Evolutionary conservation across 129 eudicot species (phyloP), one percentile per base, ranked within the genome.

Genomic region (Chrysanthemum seticuspe): DNA sequence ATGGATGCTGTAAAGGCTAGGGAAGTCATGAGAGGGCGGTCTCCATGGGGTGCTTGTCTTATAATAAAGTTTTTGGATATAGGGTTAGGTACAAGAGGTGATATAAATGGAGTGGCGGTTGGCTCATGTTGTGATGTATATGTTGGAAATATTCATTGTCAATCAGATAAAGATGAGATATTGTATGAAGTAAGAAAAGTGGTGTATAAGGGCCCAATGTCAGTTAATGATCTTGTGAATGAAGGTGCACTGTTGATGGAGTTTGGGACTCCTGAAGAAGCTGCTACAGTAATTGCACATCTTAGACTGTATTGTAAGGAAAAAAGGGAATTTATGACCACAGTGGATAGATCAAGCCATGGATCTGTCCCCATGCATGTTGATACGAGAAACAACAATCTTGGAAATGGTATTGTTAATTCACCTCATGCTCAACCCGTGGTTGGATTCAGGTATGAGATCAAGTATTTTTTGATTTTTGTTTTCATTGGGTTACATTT

Each of bases 201-300:
- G 23, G 54, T 83, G 69, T 76, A 72, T 52, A 84, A 75, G 68
- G 90, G 88, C 57, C 97, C 99, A 40, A 83, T 87, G 51, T 61
- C 80, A 57, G 87, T 88, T 70, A 80, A 75, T 74, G 97, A 95
- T 63, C 91, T 95, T 59, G 71, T 78, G 34, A 86, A 76, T 76
- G 97, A 95, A 80, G 86, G 87, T 71, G 99, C 99, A 14, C 51
- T 95, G 36, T 73, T 95, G 59, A 72, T 95, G 86, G 99, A 95
- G 78, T 88, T 90, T 72, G 87, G 84, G 68, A 78, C 84, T 47
- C 96, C 97, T 71, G 99, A 95, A 83, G 97, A 95, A 75, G 97
- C 97, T 51, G 81, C 84, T 21, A 78, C 76, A 62, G 85, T 80
- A 11, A 90, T 88, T 78, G 79, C 77, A 62, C 90, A 82, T 74